Evolutionary conservation across 1,139 yeast species (phyloP).

Genomic region (Protomyces inouyei): DNA sequence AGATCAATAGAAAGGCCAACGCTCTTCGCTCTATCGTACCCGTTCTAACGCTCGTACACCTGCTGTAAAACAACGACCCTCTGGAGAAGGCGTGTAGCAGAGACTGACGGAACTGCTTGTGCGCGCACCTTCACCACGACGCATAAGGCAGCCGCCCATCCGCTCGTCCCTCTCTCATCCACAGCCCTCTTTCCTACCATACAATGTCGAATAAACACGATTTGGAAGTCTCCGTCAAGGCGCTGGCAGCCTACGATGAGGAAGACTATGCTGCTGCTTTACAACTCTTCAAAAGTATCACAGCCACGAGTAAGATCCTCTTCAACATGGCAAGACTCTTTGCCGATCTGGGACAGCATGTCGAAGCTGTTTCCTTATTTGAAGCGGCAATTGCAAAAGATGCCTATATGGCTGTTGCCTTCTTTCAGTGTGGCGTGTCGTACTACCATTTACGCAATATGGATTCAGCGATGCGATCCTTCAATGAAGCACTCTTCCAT

Average conservation of each 20-base stretch:
- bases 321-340: conserved; percentile 33
- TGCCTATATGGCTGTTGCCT: conserved; percentile 34
- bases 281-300: conserved; percentile 5
- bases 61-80: too few species aligned
- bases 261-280: conserved; percentile 19
- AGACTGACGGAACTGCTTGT: too few species aligned
- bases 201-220: conserved; percentile 13
- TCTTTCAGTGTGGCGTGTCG: conserved; percentile 35
- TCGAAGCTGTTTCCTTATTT: conserved; percentile 29
- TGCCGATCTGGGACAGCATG: conserved; percentile 31
- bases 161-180: neutral
- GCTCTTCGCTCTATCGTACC: too few species aligned
- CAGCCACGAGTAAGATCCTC: conserved; percentile 23
- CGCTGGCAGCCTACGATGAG: conserved; percentile 18
- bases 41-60: too few species aligned
- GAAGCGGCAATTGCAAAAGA: conserved; percentile 32
- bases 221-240: conserved; percentile 15
- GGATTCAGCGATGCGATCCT: conserved; percentile 33
- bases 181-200: neutral
- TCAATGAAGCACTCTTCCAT: conserved; percentile 33
- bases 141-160: too few species aligned
- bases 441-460: conserved; percentile 33
- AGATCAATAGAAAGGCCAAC: too few species aligned
- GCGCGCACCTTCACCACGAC: too few species aligned
- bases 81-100: too few species aligned